These are phyloP conservation scores for Aureobasidium melanogenum DNA, from an alignment of 2,329 filamentous ascomycete genomes.

Conservation along the genomic window DNA sequence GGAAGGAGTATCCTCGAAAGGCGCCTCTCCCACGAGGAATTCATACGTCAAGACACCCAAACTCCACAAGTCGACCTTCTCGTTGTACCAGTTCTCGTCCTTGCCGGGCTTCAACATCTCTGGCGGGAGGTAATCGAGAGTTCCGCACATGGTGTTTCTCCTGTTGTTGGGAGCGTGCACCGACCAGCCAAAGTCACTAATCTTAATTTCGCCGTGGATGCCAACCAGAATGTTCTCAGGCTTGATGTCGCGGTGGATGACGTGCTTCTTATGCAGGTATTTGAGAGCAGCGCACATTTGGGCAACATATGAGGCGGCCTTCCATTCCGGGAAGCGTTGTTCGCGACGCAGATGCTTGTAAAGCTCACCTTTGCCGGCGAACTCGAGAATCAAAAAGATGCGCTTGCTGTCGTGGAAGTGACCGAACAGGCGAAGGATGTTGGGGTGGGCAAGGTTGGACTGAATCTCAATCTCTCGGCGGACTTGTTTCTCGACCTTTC, in stretches of 20 bases:
- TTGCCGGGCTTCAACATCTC: slow-evolving; percentile 18
- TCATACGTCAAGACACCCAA: slow-evolving; percentile 18
- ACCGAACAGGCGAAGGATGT: slow-evolving; percentile 17
- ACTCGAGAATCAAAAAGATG: slow-evolving; percentile 18
- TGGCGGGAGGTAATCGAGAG: slow-evolving; percentile 17
- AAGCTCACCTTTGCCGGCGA: slow-evolving; percentile 16
- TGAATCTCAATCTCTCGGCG: slow-evolving; percentile 18
- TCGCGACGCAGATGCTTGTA: slow-evolving; percentile 18
- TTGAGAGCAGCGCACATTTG: slow-evolving; percentile 17
- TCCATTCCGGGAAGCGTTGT: slow-evolving; percentile 17
- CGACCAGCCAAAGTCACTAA: slow-evolving; percentile 18
- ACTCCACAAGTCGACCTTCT: slow-evolving; percentile 18
- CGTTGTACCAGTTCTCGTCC: slow-evolving; percentile 17
- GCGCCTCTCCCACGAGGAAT: slow-evolving; percentile 17
- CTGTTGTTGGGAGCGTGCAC: slow-evolving; percentile 18
- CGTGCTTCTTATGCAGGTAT: slow-evolving; percentile 18
- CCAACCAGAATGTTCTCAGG: slow-evolving; percentile 19
- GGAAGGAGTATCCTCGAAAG: slow-evolving; percentile 17
- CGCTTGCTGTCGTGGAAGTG: slow-evolving; percentile 19
- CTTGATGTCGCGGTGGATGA: slow-evolving; percentile 18
- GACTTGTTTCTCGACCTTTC: slow-evolving; percentile 63
- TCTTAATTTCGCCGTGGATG: slow-evolving; percentile 17
- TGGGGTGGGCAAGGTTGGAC: slow-evolving; percentile 17
- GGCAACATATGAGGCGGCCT: slow-evolving; percentile 16
- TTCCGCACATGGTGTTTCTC: slow-evolving; percentile 18